phyloP scores from a whole-genome alignment of 129 eudicot species.

The Saussurea involucrata region DNA sequence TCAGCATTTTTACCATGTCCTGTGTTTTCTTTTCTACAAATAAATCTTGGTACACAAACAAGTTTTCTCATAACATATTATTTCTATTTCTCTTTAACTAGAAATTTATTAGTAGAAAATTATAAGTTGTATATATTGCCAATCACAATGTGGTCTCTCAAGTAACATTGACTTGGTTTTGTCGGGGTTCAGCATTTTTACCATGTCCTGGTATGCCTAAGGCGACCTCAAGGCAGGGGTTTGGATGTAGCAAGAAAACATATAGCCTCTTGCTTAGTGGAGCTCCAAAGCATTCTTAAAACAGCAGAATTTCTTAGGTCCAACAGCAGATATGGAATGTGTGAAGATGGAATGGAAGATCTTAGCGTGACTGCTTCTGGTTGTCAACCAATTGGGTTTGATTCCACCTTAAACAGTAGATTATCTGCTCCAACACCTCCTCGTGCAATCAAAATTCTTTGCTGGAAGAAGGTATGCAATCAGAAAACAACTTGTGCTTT shows the following conservation, averaged over 20 bases:
- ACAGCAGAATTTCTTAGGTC: conserved; percentile 58
- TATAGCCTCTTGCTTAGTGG: conserved; percentile 60
- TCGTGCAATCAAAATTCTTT: conserved; percentile 75
- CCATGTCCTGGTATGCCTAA: conserved; percentile 65
- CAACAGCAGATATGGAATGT: conserved; percentile 39
- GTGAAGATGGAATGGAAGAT: conserved; percentile 40
- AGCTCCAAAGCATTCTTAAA: conserved; percentile 69
- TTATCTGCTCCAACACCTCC: conserved; percentile 97
- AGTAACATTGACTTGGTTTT: conserved; percentile 22
- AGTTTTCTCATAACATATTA: neutral
- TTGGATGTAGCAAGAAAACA: conserved; percentile 91
- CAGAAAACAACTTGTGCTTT: neutral
- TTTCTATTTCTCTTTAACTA: neutral
- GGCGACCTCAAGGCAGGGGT: conserved; percentile 94
- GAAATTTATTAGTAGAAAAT: no score
- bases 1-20: conserved; percentile 88
- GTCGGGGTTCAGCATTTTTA: conserved; percentile 72
- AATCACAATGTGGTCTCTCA: conserved; percentile 3
- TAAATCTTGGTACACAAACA: no score
- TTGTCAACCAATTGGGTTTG: conserved; percentile 93
- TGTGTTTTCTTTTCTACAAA: conserved; percentile 1
- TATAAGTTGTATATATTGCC: neutral
- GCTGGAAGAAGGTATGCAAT: conserved; percentile 73
- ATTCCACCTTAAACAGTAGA: conserved; percentile 82
- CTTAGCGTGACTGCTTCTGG: conserved; percentile 93